Percentiles rank a stretch among this genome's conserved stretches.
phyloP scores from a whole-genome alignment of 2,329 filamentous ascomycete genomes.

The Paraphaeosphaeria sporulosa region DNA sequence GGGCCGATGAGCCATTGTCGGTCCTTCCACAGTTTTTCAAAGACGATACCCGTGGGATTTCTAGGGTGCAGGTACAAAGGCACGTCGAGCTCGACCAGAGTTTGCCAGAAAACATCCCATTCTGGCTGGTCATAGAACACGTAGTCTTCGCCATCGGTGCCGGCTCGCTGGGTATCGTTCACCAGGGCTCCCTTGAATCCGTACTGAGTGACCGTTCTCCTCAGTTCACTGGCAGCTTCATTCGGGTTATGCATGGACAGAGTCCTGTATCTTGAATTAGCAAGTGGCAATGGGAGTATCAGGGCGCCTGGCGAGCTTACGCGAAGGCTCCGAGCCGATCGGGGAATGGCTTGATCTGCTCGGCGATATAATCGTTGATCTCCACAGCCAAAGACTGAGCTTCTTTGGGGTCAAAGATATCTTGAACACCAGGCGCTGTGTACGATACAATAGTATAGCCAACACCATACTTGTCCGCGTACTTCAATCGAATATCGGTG shows the following conservation, averaged over 20 bases:
- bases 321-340: slow-evolving; percentile 49
- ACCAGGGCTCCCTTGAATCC: slow-evolving; percentile 48
- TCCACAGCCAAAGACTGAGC: slow-evolving; percentile 55
- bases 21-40: slow-evolving; percentile 66
- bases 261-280: slow-evolving; percentile 12
- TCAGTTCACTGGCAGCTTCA: slow-evolving; percentile 60
- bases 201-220: slow-evolving; percentile 61
- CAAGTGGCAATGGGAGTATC: not conserved
- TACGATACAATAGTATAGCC: slow-evolving; percentile 59
- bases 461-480: slow-evolving; percentile 55
- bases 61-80: slow-evolving; percentile 71
- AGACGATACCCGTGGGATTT: slow-evolving; percentile 59
- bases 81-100: slow-evolving; percentile 66
- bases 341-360: slow-evolving; percentile 51
- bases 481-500: slow-evolving; percentile 51
- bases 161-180: slow-evolving; percentile 68
- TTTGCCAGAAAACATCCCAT: slow-evolving; percentile 69
- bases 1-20: slow-evolving; percentile 66
- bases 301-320: not conserved
- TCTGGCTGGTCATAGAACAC: slow-evolving; percentile 70
- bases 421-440: slow-evolving; percentile 59
- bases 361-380: slow-evolving; percentile 57
- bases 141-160: slow-evolving; percentile 65
- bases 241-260: slow-evolving; percentile 59
- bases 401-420: slow-evolving; percentile 54